Conservation (phyloP, 2,329 filamentous ascomycete genomes). For the Epichloe festucae region DNA sequence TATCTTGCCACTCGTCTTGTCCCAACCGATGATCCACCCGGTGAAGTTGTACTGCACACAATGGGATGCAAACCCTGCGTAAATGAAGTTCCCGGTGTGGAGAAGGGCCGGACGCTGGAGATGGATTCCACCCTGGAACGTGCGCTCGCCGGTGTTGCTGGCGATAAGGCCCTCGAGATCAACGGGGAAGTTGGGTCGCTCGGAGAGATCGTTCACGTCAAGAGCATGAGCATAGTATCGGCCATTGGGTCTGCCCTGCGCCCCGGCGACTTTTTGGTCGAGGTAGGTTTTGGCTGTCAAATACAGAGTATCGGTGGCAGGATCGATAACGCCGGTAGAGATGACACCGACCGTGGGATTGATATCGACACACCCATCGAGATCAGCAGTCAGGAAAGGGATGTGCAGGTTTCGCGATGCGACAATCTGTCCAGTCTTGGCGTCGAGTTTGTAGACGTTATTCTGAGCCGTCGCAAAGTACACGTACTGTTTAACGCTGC, state of each 20-base stretch:
- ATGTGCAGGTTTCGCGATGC: conserved; percentile 32
- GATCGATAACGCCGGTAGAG: conserved; percentile 33
- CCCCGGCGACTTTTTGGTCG: conserved; percentile 17
- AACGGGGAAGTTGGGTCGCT: conserved; percentile 31
- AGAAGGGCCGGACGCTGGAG: conserved; percentile 37
- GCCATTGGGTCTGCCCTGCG: conserved; percentile 21
- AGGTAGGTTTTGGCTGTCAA: conserved; percentile 30
- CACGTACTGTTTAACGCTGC: conserved; percentile 35
- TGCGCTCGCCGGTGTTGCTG: conserved; percentile 32
- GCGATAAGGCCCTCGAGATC: conserved; percentile 32
- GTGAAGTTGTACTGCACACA: conserved; percentile 45
- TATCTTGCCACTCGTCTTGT: conserved; percentile 26
- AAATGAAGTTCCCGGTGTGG: conserved; percentile 32
- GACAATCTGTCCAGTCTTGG: conserved; percentile 39
- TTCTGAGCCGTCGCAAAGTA: conserved; percentile 45
- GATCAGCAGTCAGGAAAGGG: conserved; percentile 35
- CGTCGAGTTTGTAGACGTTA: conserved; percentile 43
- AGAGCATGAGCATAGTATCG: conserved; percentile 26
- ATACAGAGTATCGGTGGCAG: conserved; percentile 30
- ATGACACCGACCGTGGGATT: conserved; percentile 33
- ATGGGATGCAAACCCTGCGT: conserved; percentile 40
- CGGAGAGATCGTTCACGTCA: conserved; percentile 24
- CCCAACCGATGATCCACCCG: conserved; percentile 36
- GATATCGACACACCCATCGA: conserved; percentile 35
- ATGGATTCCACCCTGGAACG: conserved; percentile 38